Evolutionary conservation across 495 filamentous ascomycete species (phyloP).

Genomic region (Viridothelium virens): DNA sequence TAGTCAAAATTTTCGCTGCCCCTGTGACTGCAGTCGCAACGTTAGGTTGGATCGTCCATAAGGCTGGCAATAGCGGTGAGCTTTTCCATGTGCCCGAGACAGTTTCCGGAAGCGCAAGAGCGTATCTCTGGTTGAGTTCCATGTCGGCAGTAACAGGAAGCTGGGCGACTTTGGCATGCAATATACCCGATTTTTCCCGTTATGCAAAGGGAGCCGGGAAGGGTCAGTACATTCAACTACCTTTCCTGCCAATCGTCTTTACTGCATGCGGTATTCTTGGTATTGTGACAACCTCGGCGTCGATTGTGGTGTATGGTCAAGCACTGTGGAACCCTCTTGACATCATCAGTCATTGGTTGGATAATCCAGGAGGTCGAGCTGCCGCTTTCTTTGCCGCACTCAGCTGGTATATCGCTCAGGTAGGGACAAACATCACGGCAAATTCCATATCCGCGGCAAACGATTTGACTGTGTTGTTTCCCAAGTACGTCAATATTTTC

Average conservation of each 20-base stretch:
- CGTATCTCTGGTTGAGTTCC: slow-evolving; percentile 15
- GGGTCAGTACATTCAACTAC: slow-evolving; percentile 50
- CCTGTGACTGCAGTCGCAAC: slow-evolving; percentile 39
- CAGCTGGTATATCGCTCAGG: slow-evolving; percentile 35
- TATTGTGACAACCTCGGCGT: slow-evolving; percentile 32
- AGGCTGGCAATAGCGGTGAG: not conserved
- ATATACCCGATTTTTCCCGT: slow-evolving; percentile 49
- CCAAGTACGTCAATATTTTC: slow-evolving; percentile 53
- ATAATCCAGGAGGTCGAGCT: slow-evolving; percentile 22
- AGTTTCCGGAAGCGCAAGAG: slow-evolving; percentile 8
- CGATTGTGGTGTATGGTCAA: slow-evolving; percentile 26
- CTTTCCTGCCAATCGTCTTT: slow-evolving; percentile 52
- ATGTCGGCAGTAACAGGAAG: slow-evolving; percentile 31
- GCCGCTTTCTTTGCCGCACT: slow-evolving; percentile 38
- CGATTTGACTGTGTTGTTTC: slow-evolving; percentile 53
- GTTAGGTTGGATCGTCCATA: slow-evolving; percentile 24
- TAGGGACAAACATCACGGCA: slow-evolving; percentile 51
- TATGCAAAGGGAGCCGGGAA: slow-evolving; percentile 45
- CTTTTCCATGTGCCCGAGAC: slow-evolving; percentile 5
- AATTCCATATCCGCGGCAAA: slow-evolving; percentile 60
- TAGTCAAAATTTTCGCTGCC: slow-evolving; percentile 44
- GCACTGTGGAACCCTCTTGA: slow-evolving; percentile 26
- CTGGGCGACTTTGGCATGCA: slow-evolving; percentile 29
- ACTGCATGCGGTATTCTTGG: slow-evolving; percentile 39
- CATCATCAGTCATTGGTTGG: slow-evolving; percentile 25